Percentiles rank a stretch among this genome's conserved stretches.
Evolutionary conservation across 441 rosid genomes (phyloP).

Genomic region (Melastoma candidum): DNA sequence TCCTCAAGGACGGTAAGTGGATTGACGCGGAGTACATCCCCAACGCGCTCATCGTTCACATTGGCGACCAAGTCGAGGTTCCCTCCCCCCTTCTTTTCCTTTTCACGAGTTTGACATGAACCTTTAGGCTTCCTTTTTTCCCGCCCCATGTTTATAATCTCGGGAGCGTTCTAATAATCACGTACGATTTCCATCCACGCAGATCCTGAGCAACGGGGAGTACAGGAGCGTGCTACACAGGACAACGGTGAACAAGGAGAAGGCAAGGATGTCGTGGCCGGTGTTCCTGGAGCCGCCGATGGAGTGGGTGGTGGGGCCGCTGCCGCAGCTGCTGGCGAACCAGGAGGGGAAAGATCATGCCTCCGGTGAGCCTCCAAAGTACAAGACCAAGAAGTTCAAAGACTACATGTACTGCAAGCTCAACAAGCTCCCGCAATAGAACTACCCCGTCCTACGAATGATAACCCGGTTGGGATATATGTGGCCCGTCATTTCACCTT

Average conservation of each 20-base stretch:
- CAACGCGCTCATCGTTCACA: slow-evolving; percentile 58
- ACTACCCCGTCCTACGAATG: not conserved
- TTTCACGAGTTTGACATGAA: too few relatives aligned
- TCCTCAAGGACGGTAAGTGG: slow-evolving; percentile 63
- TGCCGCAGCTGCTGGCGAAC: slow-evolving; percentile 34
- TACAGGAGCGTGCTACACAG: slow-evolving; percentile 46
- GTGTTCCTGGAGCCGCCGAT: slow-evolving; percentile 52
- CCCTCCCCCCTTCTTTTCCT: not conserved
- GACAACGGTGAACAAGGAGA: slow-evolving; percentile 42
- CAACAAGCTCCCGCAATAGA: slow-evolving; percentile 48
- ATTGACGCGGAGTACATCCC: slow-evolving; percentile 62
- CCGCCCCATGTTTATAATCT: too few relatives aligned
- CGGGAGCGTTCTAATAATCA: too few relatives aligned
- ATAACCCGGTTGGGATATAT: too few relatives aligned
- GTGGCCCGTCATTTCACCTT: too few relatives aligned
- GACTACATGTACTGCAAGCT: slow-evolving; percentile 63
- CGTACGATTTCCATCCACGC: not conserved
- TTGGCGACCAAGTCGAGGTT: slow-evolving; percentile 88
- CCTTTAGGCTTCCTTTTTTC: too few relatives aligned
- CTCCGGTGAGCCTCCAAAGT: slow-evolving; percentile 34
- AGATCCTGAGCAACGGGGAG: slow-evolving; percentile 53
- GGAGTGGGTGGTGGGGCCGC: slow-evolving; percentile 43
- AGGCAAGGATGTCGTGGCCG: slow-evolving; percentile 66
- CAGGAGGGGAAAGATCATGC: slow-evolving; percentile 16
- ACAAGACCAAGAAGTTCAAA: slow-evolving; percentile 42